Base-by-base conservation (phyloP, 495 filamentous ascomycete genomes). In the Xylaria cubensis region DNA sequence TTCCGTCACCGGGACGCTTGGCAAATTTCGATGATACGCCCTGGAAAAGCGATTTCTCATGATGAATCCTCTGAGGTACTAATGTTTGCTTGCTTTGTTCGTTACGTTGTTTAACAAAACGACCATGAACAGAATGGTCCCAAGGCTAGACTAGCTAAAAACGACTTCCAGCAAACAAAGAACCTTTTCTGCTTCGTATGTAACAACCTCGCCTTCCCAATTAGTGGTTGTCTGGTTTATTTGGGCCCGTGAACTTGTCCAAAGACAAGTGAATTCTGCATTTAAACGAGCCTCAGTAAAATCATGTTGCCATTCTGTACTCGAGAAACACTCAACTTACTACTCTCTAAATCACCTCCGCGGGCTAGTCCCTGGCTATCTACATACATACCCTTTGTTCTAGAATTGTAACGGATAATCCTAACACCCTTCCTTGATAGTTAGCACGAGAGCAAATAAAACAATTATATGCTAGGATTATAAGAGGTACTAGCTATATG, bases 141-240 rank as follows among this genome's bases (percentile, higher is more conserved):
- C 39, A 21, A 44, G 39, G 61, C 61, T 29, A 15, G 39, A 64
- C 36, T 44, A 64, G 21, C 36, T 64, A 44, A 64, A 64, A 64
- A 12, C 39, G 19, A 29, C 15, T 24, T 26, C 3, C 6, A 6
- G 21, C 39, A 3, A 64, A 64, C 61, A 64, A 64, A 64, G 61
- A 17, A 64, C n/a, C 1, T 44, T 29, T 29, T 8, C 19, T 13
- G 8, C 58, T 8, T 21, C 19, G n/a, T 61, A 21, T 39, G 9
- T 26, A 32, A 4, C 3, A 13, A 56, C 24, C 3, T 29, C 1
- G 24, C 51, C 17, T 17, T 1, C 12, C 6, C 4, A 9, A 53
- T 53, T 24, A 12, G 13, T 10, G 24, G n/a, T 9, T 12, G 12
- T 53, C 9, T 12, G 0, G 12, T 55, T 55, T 15, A 7, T 9